Conservation (phyloP, 441 rosid species). For the Codiaeum variegatum region DNA sequence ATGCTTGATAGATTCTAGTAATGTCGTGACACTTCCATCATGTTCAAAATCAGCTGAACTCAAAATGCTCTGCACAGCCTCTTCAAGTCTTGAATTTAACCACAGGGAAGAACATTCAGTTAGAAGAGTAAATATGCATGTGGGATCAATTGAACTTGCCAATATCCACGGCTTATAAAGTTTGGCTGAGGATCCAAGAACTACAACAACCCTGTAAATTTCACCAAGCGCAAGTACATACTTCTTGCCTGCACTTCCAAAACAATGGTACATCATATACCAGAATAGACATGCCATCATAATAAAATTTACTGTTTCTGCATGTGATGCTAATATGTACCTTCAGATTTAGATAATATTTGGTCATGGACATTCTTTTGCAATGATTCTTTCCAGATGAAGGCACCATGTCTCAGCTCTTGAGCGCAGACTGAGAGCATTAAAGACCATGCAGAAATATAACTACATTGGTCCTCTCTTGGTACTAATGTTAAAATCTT, state of each 20-base stretch:
- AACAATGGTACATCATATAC: background rate
- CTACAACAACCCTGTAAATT: slow-evolving; percentile 56
- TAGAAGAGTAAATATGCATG: slow-evolving; percentile 31
- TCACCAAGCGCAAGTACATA: slow-evolving; percentile 62
- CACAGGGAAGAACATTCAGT: slow-evolving; percentile 51
- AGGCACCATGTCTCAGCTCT: slow-evolving; percentile 67
- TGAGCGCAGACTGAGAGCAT: slow-evolving; percentile 47
- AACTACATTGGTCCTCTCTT: slow-evolving; percentile 40
- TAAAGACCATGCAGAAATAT: slow-evolving; percentile 52
- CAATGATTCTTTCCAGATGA: slow-evolving; percentile 51
- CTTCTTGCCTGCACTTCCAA: slow-evolving; percentile 42
- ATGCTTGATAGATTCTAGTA: slow-evolving; percentile 39
- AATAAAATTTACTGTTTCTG: background rate
- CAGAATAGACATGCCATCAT: background rate
- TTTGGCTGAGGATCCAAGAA: slow-evolving; percentile 48
- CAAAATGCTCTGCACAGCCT: slow-evolving; percentile 46
- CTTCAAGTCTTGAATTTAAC: slow-evolving; percentile 65
- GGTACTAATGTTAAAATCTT: slow-evolving; percentile 50
- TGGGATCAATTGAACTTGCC: slow-evolving; percentile 31
- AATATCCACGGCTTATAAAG: slow-evolving; percentile 68
- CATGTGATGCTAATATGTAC: slow-evolving; percentile 28
- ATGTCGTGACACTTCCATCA: slow-evolving; percentile 28
- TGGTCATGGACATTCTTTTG: slow-evolving; percentile 37
- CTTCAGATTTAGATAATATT: slow-evolving; percentile 44
- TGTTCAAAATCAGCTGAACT: slow-evolving; percentile 29